Evolutionary conservation across 2,329 filamentous ascomycete genomes (phyloP).

Genomic region (Aspergillus sp.): DNA sequence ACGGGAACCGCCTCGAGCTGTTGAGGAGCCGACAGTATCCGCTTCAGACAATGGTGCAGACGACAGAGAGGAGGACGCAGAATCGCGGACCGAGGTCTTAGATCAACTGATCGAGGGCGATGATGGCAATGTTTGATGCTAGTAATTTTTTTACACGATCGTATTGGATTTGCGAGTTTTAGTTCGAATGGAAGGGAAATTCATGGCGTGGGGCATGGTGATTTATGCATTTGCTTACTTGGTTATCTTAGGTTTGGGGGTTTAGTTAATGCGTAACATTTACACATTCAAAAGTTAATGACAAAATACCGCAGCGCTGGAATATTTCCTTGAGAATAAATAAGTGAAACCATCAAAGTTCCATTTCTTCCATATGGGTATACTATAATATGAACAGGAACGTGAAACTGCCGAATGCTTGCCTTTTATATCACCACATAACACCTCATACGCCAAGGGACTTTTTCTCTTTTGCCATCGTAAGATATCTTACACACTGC

Average conservation of each 20-base stretch:
- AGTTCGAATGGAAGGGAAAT: neutral
- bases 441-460: conserved; percentile 34
- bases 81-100: neutral
- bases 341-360: neutral
- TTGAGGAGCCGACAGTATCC: neutral
- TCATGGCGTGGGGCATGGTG: too few species aligned
- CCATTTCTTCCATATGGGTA: conserved; percentile 20
- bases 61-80: neutral
- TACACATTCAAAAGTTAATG: neutral
- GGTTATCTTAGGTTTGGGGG: neutral
- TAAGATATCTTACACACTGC: conserved; percentile 16
- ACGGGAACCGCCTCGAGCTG: conserved; percentile 4
- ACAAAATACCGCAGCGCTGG: neutral
- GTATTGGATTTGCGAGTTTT: neutral
- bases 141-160: too few species aligned
- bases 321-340: neutral
- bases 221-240: neutral
- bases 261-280: neutral
- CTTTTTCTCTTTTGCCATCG: conserved; percentile 20
- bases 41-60: neutral
- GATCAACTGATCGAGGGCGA: neutral
- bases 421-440: conserved; percentile 22
- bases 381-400: conserved; percentile 18
- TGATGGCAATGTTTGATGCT: too few species aligned
- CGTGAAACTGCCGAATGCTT: conserved; percentile 20